phyloP scores from a whole-genome alignment of 352 stramenopile species.

The Globisporangium mamillatum region DNA sequence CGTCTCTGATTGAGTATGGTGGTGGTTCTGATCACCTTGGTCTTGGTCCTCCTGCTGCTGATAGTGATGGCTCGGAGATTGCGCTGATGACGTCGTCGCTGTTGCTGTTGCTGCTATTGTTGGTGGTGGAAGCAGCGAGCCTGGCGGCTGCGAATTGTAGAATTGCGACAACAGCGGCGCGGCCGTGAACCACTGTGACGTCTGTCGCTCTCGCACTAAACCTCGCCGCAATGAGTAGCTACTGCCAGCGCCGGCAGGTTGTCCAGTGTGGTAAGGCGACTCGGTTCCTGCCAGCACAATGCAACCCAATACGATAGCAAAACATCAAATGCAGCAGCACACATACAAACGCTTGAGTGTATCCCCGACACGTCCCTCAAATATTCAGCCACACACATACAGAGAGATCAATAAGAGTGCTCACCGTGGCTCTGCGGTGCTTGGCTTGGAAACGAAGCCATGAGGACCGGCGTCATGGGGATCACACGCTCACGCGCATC shows the following conservation, averaged over 20 bases:
- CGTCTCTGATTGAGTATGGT: not conserved
- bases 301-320: not conserved
- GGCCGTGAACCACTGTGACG: slow-evolving; percentile 19
- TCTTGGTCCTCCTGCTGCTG: not conserved
- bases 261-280: not conserved
- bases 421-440: not conserved
- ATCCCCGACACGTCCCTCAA: not conserved
- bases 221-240: slow-evolving; percentile 2
- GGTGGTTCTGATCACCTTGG: not conserved
- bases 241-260: too few species aligned
- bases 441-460: slow-evolving; percentile 11
- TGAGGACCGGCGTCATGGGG: slow-evolving; percentile 10
- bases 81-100: not conserved
- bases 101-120: not conserved
- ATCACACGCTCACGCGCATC: slow-evolving; percentile 2
- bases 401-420: not conserved
- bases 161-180: slow-evolving; percentile 18
- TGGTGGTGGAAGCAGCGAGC: not conserved
- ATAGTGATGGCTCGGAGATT: not conserved
- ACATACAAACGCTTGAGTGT: too few species aligned
- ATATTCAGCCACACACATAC: not conserved
- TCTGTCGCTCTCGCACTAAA: not conserved
- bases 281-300: not conserved
- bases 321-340: not conserved
- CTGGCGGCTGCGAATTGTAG: slow-evolving; percentile 4